phyloP scores from a whole-genome alignment of 495 filamentous ascomycete genomes.

The Rusavskia elegans region DNA sequence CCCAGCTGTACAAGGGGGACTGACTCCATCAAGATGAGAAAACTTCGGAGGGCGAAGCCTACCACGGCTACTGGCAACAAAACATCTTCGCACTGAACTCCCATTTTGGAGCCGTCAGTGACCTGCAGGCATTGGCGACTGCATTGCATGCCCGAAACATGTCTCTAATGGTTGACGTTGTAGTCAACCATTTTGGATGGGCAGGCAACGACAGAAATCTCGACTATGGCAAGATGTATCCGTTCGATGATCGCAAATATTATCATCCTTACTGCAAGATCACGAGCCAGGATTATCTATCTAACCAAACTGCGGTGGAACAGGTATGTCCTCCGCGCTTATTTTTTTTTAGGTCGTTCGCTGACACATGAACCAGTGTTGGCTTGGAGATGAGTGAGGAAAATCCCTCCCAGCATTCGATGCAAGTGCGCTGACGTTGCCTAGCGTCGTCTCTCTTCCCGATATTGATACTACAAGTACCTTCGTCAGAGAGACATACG shows the following conservation, averaged over 20 bases:
- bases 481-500: conserved; percentile 3
- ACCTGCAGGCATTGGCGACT: conserved; percentile 42
- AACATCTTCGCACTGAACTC: conserved; percentile 48
- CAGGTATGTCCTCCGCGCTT: neutral
- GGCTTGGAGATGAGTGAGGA: conserved; percentile 19
- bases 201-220: conserved; percentile 34
- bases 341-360: neutral
- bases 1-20: neutral
- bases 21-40: conserved; percentile 16
- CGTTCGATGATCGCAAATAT: conserved; percentile 46
- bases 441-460: neutral
- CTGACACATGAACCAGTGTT: conserved; percentile 33
- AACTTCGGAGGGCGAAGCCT: conserved; percentile 38
- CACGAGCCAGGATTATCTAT: conserved; percentile 41
- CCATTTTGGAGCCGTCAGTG: conserved; percentile 49
- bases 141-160: conserved; percentile 48
- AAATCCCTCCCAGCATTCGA: neutral
- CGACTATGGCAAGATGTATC: conserved; percentile 44
- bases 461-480: neutral
- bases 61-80: conserved; percentile 67
- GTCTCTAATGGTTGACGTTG: conserved; percentile 66
- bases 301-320: conserved; percentile 5
- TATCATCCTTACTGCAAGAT: conserved; percentile 56
- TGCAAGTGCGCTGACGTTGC: neutral
- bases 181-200: conserved; percentile 65